Evolutionary conservation across 2,329 filamentous ascomycete genomes (phyloP), one percentile per base, ranked within the genome.

Genomic region (Aciculosporium take): DNA sequence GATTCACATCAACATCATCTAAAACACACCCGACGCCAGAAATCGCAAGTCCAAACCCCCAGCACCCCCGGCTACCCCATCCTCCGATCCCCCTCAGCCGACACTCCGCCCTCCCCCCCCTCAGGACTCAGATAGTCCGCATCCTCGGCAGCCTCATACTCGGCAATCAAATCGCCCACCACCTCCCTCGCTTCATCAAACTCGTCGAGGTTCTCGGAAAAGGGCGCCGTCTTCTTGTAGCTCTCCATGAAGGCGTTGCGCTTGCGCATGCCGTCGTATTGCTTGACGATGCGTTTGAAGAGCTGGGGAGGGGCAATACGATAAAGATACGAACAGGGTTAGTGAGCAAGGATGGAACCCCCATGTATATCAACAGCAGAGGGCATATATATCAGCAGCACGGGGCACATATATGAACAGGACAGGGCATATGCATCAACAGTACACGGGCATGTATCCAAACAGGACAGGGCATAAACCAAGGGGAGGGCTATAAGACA

Each of bases 131-230:
- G 67, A 59, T 98, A 98, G 55, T 94, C 81, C 27, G 84, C 79
- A 56, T 83, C 75, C 62, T 98, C 91, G 4, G 91, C 91, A 24
- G 89, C 88, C 64, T 96, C 89, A 58, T 98, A 98, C 68, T 98
- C 91, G 39, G 77, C 75, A 56, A 96, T 89, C 48, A 96, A 66
- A 59, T 94, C 89, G 53, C 81, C 78, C 17, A 96, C 89, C 5
- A 96, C 89, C 56, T 91, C 82, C 50, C 84, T 77, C 27, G 91
- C 84, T 62, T 95, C 88, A 58, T 98, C 93, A 53, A 98, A 98
- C 62, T 98, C 89, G 51, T 84, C 76, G 32, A 98, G 67, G 33
- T 88, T 91, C 49, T 96, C 89, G 0, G 85, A 72, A 61, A 98
- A 98, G 1, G 88, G 86, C 0, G 86, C 81, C 45, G 94, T 93